Conservation (phyloP, 1,284 basidiomycete genomes). For the Irpex sp. region DNA sequence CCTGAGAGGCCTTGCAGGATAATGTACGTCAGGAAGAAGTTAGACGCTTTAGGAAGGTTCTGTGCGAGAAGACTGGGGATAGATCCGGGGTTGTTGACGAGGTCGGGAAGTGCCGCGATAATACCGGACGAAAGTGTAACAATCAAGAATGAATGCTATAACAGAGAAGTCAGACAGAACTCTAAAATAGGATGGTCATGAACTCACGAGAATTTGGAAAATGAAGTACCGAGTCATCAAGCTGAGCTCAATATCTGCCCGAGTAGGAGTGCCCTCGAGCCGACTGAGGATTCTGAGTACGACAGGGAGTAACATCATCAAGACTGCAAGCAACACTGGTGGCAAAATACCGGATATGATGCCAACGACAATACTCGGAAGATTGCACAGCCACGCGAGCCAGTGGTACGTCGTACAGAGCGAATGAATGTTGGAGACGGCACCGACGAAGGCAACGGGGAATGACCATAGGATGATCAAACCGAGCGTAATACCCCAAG, state of each 20-base stretch:
- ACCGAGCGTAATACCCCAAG: conserved; percentile 59
- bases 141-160: conserved; percentile 84
- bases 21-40: conserved; percentile 89
- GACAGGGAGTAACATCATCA: conserved; percentile 92
- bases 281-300: conserved; percentile 74
- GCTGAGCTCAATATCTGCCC: conserved; percentile 82
- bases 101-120: conserved; percentile 60
- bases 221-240: conserved; percentile 91
- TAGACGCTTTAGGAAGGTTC: conserved; percentile 82
- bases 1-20: conserved; percentile 72
- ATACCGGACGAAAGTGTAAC: conserved; percentile 83
- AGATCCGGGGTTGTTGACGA: conserved; percentile 59
- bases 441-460: conserved; percentile 85
- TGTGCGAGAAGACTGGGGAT: conserved; percentile 67
- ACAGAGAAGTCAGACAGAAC: conserved; percentile 3
- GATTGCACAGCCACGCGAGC: conserved; percentile 80
- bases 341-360: conserved; percentile 93
- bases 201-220: conserved; percentile 82
- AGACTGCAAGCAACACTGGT: conserved; percentile 78
- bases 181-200: background rate
- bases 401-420: conserved; percentile 66
- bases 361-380: conserved; percentile 65
- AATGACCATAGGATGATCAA: conserved; percentile 74
- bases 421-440: conserved; percentile 77
- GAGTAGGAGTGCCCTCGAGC: conserved; percentile 81